Evolutionary conservation across 2,329 filamentous ascomycete species (phyloP).

Genomic region (Sporothrix schenckii): DNA sequence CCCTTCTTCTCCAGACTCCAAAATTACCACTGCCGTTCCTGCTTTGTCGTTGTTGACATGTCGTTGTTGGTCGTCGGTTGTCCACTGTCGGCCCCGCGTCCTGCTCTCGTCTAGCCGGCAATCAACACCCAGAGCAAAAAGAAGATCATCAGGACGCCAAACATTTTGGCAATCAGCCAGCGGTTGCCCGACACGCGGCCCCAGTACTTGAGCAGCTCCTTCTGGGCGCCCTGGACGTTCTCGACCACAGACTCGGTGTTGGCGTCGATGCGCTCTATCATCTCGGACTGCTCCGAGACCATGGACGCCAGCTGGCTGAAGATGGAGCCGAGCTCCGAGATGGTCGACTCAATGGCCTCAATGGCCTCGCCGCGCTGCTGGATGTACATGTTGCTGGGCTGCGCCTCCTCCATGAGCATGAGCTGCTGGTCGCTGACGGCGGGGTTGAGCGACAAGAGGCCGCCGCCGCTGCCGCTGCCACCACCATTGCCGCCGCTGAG

Average conservation of each 20-base stretch:
- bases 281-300: constrained; percentile 96
- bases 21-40: constrained; percentile 10
- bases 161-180: constrained; percentile 89
- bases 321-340: constrained; percentile 75
- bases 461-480: constrained; percentile 46
- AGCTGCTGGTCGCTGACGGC: constrained; percentile 79
- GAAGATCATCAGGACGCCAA: constrained; percentile 93
- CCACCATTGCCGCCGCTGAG: not conserved
- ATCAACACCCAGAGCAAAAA: constrained; percentile 75
- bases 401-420: constrained; percentile 90
- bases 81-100: no score
- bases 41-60: not conserved
- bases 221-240: constrained; percentile 95
- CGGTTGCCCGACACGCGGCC: constrained; percentile 88
- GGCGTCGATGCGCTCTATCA: constrained; percentile 61
- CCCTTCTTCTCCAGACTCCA: not conserved
- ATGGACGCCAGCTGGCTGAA: constrained; percentile 75
- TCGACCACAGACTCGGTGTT: constrained; percentile 92
- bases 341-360: constrained; percentile 94
- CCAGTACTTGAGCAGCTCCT: constrained; percentile 97
- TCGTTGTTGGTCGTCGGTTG: not conserved
- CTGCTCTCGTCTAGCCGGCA: constrained; percentile 49
- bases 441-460: constrained; percentile 82
- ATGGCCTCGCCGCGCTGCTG: constrained; percentile 94
- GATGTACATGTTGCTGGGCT: constrained; percentile 84